A percentile compares a stretch with the other conserved stretches of the same genome.
Evolutionary conservation across 352 stramenopile species (phyloP).

Genomic region (Nothophytophthora sp.): DNA sequence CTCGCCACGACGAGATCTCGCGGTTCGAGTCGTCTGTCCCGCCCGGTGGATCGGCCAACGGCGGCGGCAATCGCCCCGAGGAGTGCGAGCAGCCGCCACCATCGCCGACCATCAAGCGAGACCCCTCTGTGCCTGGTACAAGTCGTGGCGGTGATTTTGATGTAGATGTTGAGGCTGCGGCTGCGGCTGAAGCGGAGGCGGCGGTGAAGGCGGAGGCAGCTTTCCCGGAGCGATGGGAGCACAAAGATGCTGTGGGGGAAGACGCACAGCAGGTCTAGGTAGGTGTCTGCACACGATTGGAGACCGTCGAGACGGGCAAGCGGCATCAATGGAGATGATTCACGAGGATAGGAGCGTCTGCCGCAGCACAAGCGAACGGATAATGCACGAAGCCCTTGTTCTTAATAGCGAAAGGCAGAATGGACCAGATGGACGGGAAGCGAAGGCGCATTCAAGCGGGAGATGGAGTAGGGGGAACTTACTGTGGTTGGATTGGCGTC

Average conservation of each 20-base stretch:
- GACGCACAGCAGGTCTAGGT: constrained; percentile 7
- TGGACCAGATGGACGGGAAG: too few species aligned
- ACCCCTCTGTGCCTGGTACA: constrained; percentile 33
- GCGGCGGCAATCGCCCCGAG: constrained; percentile 40
- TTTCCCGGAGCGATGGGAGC: constrained; percentile 11
- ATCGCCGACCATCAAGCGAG: constrained; percentile 78
- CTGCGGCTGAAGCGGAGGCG: constrained; percentile 1
- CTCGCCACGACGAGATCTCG: constrained; percentile 80
- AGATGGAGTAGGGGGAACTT: too few species aligned
- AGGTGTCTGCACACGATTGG: constrained; percentile 1
- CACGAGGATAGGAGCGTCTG: too few species aligned
- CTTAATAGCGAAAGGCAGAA: too few species aligned
- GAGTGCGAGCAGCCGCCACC: constrained; percentile 76
- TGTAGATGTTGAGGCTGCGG: too few species aligned
- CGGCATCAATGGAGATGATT: too few species aligned
- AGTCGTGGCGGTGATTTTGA: neutral
- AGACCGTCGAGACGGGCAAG: too few species aligned
- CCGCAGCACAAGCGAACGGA: too few species aligned
- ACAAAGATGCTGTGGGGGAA: constrained; percentile 6
- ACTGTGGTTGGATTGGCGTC: too few species aligned
- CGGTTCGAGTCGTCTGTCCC: constrained; percentile 81
- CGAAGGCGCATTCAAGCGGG: too few species aligned
- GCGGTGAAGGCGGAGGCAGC: constrained; percentile 4
- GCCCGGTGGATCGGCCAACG: constrained; percentile 1
- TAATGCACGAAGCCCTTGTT: too few species aligned